A percentile compares a stretch with the other conserved stretches of the same genome.
Conservation (phyloP, 2,329 filamentous ascomycete genomes). For the Ambrosiella beaveri region DNA sequence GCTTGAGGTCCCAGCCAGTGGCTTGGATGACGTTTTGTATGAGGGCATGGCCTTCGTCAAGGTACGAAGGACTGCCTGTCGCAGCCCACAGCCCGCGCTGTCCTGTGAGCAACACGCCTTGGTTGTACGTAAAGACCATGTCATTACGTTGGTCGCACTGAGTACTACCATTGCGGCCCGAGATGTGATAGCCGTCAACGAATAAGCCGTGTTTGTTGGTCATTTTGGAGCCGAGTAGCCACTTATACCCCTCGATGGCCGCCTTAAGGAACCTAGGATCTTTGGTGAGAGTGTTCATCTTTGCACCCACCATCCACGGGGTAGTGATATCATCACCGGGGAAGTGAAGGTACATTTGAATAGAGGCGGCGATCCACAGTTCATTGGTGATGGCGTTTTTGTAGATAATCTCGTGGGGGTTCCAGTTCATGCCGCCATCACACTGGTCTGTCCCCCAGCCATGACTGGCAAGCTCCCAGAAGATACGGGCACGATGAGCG, state of each 20-base stretch:
- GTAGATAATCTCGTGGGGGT: constrained; percentile 61
- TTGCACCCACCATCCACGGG: constrained; percentile 36
- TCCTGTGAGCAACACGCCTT: constrained; percentile 74
- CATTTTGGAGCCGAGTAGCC: constrained; percentile 69
- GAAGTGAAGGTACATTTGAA: constrained; percentile 79
- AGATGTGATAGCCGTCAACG: constrained; percentile 76
- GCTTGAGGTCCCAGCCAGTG: constrained; percentile 52
- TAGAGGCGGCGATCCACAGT: constrained; percentile 67
- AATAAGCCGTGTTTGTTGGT: constrained; percentile 59
- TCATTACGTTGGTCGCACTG: constrained; percentile 67
- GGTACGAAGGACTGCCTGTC: constrained; percentile 53
- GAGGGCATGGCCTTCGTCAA: constrained; percentile 64
- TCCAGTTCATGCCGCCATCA: constrained; percentile 82
- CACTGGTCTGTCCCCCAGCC: constrained; percentile 77
- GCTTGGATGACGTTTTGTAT: constrained; percentile 57
- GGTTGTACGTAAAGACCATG: constrained; percentile 92
- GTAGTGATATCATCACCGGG: constrained; percentile 61
- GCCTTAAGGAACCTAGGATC: constrained; percentile 53
- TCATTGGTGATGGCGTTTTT: constrained; percentile 96
- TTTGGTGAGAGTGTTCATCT: constrained; percentile 4
- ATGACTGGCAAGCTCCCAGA: constrained; percentile 62
- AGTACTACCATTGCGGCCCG: constrained; percentile 18
- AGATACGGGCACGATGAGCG: constrained; percentile 65
- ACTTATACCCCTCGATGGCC: constrained; percentile 61
- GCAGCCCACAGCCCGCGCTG: constrained; percentile 64